Evolutionary conservation across 1,284 basidiomycete genomes (phyloP).

Genomic region (Schizophyllum commune): DNA sequence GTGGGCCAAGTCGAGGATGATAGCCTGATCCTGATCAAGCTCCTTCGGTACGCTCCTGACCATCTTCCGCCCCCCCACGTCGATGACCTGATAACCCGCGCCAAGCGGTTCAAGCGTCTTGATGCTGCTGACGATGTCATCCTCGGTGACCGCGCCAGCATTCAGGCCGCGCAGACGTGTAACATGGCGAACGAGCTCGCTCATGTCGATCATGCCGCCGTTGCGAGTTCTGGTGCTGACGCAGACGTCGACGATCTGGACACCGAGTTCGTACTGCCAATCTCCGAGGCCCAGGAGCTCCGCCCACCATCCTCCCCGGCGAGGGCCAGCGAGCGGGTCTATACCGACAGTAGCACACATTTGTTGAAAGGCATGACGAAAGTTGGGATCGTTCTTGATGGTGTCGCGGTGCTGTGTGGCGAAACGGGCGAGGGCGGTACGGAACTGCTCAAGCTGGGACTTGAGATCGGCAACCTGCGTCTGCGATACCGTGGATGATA

Average conservation of each 20-base stretch:
- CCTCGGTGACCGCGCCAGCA: slow-evolving; percentile 63
- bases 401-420: slow-evolving; percentile 79
- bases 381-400: slow-evolving; percentile 81
- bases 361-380: slow-evolving; percentile 89
- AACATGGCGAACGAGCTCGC: slow-evolving; percentile 77
- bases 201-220: slow-evolving; percentile 88
- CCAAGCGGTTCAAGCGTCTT: slow-evolving; percentile 83
- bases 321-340: slow-evolving; percentile 84
- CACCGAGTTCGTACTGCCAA: slow-evolving; percentile 93
- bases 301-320: slow-evolving; percentile 85
- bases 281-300: slow-evolving; percentile 85
- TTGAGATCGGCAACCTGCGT: slow-evolving; percentile 76
- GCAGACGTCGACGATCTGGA: slow-evolving; percentile 96
- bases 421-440: slow-evolving; percentile 73
- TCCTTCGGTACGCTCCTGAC: slow-evolving; percentile 69
- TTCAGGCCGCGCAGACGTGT: slow-evolving; percentile 66
- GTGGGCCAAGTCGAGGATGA: slow-evolving; percentile 69
- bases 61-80: slow-evolving; percentile 63
- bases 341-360: slow-evolving; percentile 96
- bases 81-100: slow-evolving; percentile 83
- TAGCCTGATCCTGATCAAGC: slow-evolving; percentile 76
- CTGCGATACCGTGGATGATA: slow-evolving; percentile 75
- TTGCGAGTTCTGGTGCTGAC: slow-evolving; percentile 83
- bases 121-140: slow-evolving; percentile 83
- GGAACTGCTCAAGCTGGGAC: slow-evolving; percentile 80